These are phyloP conservation scores for Polyporus tsugae DNA, from an alignment of 1,284 basidiomycete genomes.

Conservation along the genomic window DNA sequence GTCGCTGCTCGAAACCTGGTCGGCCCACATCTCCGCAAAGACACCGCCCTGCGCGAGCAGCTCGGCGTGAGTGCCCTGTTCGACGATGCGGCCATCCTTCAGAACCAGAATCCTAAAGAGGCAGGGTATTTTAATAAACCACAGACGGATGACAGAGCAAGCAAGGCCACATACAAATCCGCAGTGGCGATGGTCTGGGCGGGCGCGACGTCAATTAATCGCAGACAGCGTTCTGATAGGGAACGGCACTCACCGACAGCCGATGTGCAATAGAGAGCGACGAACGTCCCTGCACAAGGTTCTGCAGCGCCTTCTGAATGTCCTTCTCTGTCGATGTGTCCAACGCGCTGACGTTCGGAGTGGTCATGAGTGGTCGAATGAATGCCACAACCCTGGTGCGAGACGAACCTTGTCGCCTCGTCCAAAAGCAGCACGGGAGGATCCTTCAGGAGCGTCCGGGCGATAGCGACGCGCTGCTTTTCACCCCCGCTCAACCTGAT, in stretches of 20 bases:
- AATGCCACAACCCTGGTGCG: constrained; percentile 5
- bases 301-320: constrained; percentile 84
- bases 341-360: constrained; percentile 59
- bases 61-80: constrained; percentile 80
- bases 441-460: constrained; percentile 86
- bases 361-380: constrained; percentile 25
- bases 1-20: constrained; percentile 72
- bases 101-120: constrained; percentile 77
- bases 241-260: constrained; percentile 66
- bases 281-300: constrained; percentile 73
- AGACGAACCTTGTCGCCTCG: constrained; percentile 75
- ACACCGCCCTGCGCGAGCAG: constrained; percentile 71
- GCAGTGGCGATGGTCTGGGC: constrained; percentile 77
- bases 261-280: constrained; percentile 84
- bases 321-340: constrained; percentile 87
- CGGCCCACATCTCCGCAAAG: constrained; percentile 86
- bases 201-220: constrained; percentile 31
- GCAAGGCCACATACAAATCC: constrained; percentile 63
- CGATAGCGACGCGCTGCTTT: constrained; percentile 89
- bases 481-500: constrained; percentile 83
- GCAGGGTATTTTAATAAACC: constrained; percentile 19
- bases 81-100: constrained; percentile 83
- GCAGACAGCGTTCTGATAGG: constrained; percentile 14
- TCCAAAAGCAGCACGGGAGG: constrained; percentile 87
- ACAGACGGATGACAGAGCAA: constrained; percentile 10